phyloP scores from a whole-genome alignment of 2,329 filamentous ascomycete species.

The Intubia oerlemansii region DNA sequence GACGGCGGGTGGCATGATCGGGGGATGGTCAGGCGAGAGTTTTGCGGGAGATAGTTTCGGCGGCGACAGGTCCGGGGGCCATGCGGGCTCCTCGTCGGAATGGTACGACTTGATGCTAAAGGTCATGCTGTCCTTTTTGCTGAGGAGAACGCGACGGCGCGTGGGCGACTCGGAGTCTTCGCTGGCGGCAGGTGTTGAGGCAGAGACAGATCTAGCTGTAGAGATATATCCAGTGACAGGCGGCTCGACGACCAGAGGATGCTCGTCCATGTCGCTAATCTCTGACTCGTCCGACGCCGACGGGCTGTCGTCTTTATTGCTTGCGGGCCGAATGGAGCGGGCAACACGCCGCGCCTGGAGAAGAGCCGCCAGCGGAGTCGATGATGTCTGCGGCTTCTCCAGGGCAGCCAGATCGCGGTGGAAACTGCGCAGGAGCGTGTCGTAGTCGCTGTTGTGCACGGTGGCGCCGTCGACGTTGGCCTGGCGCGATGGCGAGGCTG shows the following conservation, averaged over 20 bases:
- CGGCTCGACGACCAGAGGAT: conserved; percentile 9
- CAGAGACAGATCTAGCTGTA: neutral
- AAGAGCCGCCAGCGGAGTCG: conserved; percentile 2
- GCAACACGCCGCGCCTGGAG: neutral
- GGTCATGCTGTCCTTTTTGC: conserved; percentile 6
- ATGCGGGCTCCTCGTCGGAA: conserved; percentile 5
- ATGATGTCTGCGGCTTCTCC: neutral
- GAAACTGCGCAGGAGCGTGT: conserved; percentile 19
- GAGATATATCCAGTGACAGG: no score
- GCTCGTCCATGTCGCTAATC: conserved; percentile 31
- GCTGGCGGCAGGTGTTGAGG: conserved; percentile 1
- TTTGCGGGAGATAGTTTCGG: neutral
- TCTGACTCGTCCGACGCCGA: conserved; percentile 19
- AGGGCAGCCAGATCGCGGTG: conserved; percentile 16
- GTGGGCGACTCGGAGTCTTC: conserved; percentile 4
- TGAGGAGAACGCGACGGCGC: conserved; percentile 4
- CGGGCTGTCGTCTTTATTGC: conserved; percentile 1
- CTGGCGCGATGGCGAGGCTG: conserved; percentile 10
- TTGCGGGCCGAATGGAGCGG: neutral
- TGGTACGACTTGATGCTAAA: conserved; percentile 6
- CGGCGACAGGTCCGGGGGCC: neutral
- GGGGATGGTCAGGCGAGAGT: conserved; percentile 1
- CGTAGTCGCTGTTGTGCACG: conserved; percentile 16
- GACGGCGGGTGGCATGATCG: conserved; percentile 1
- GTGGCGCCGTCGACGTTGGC: no score